Base-by-base conservation (phyloP, 129 eudicot genomes). In the Pulicaria dysenterica region DNA sequence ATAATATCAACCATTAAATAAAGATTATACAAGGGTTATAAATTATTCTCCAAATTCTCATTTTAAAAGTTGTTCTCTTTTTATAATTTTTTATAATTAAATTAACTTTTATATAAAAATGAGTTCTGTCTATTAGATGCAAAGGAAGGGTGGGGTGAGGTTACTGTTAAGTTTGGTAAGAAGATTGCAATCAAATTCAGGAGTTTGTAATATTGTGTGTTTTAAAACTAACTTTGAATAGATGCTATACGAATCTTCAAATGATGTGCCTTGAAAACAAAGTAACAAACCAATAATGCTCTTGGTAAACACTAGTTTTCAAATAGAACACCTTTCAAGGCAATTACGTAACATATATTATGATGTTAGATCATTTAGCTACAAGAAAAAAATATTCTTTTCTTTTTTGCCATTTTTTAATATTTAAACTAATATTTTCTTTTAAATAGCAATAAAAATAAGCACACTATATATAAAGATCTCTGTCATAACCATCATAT, bases 281-380 rank as follows among this genome's bases (percentile, higher is more conserved):
- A 77, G 81, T 77, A 77, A 77, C 64, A 38, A 59, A 64, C 56
- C 31, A 24, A 24, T 24, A 77, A 49, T 41, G 45, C 59, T 77
- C 15, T 69, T 69, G 81, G 81, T 77, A 49, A 69, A 41, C 81
- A 69, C 56, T 77, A 69, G 76, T 51, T 77, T 77, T 77, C 81
- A 69, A 69, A 58, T 17, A 59, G 37, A 65, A 74, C 41, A 34
- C 45, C 55, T 62, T 53, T 45, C 24, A 37, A 41, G 60, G 71
- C 64, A 69, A 60, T 69, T 50, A 49, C n/a, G 76, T 49, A 61
- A 58, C 75, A 48, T 24, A 24, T 24, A 24, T 38, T 38, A 39
- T 76, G 76, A 77, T 49, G 54, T 40, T 77, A 57, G 5, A 67
- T 58, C 17, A 12, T 56, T 54, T 5, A 17, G 48, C 41, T 56